phyloP scores from a whole-genome alignment of 148 eudicot genomes.

The Bassia scoparia region DNA sequence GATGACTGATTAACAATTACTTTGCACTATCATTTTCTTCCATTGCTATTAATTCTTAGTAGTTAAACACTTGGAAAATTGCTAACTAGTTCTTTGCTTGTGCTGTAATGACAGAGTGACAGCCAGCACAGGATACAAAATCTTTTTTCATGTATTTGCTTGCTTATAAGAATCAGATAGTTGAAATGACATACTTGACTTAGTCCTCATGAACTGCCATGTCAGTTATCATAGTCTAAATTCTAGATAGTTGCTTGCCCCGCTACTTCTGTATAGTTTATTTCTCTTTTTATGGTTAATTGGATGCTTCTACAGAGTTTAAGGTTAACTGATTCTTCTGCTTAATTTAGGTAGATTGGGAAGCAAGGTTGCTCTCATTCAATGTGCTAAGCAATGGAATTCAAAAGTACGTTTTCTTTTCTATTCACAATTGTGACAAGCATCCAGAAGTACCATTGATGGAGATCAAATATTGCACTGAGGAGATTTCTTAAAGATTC shows the following conservation, averaged over 20 bases:
- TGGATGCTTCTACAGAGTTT: background rate
- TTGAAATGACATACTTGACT: background rate
- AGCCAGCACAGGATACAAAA: background rate
- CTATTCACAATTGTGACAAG: slow-evolving; percentile 99
- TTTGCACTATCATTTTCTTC: too few relatives aligned
- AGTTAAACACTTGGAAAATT: background rate
- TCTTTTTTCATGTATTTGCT: background rate
- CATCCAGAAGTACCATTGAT: slow-evolving; percentile 99
- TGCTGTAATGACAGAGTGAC: background rate
- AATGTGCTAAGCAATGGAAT: slow-evolving; percentile 99
- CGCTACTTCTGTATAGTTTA: background rate
- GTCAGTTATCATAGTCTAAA: background rate
- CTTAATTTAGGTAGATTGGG: slow-evolving; percentile 93
- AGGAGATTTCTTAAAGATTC: slow-evolving; percentile 87
- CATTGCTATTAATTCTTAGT: too few relatives aligned
- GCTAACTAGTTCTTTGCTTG: background rate
- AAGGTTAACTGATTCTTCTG: slow-evolving; percentile 18
- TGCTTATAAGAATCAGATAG: background rate
- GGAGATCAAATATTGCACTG: slow-evolving; percentile 99
- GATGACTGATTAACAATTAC: background rate
- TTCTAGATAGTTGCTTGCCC: background rate
- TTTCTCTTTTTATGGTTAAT: background rate
- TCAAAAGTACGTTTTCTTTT: slow-evolving; percentile 84
- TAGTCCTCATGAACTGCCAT: slow-evolving; percentile 4
- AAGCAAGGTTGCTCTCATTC: slow-evolving; percentile 99